Evolutionary conservation across 305 asterid species (phyloP).

Genomic region (Andrographis paniculata): DNA sequence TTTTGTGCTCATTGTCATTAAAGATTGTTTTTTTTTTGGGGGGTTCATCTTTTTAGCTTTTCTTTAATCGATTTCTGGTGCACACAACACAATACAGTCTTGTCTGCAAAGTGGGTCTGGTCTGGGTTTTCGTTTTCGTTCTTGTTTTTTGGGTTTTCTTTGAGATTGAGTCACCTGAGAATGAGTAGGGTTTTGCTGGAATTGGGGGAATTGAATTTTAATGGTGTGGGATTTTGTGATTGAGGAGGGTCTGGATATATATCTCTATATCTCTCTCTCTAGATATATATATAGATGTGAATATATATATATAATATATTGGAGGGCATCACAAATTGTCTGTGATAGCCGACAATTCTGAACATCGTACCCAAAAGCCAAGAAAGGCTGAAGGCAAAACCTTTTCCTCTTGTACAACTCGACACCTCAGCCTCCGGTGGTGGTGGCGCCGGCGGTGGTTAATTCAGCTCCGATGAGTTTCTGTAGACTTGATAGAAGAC

Average conservation of each 20-base stretch:
- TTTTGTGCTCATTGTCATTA: constrained; percentile 11
- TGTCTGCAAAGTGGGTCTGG: not conserved
- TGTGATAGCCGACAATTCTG: constrained; percentile 89
- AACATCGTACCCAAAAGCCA: constrained; percentile 66
- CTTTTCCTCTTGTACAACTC: constrained; percentile 2
- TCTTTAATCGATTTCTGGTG: not conserved
- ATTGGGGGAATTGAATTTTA: not conserved
- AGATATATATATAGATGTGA: too few relatives aligned
- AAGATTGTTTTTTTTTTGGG: constrained; percentile 18
- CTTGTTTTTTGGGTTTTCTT: constrained; percentile 7
- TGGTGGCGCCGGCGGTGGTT: not conserved
- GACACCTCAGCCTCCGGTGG: not conserved
- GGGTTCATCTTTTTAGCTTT: not conserved
- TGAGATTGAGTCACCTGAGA: not conserved
- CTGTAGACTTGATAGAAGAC: too few relatives aligned
- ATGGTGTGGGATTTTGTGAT: not conserved
- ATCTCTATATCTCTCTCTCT: too few relatives aligned
- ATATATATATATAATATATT: constrained; percentile 11
- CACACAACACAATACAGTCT: not conserved
- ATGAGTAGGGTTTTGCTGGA: not conserved
- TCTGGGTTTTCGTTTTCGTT: not conserved
- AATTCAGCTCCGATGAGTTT: too few relatives aligned
- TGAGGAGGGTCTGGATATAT: too few relatives aligned
- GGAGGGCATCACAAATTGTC: constrained; percentile 44
- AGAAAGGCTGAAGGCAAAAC: constrained; percentile 10